phyloP scores from a whole-genome alignment of 2,329 filamentous ascomycete genomes.

The Aspergillus neoniger region DNA sequence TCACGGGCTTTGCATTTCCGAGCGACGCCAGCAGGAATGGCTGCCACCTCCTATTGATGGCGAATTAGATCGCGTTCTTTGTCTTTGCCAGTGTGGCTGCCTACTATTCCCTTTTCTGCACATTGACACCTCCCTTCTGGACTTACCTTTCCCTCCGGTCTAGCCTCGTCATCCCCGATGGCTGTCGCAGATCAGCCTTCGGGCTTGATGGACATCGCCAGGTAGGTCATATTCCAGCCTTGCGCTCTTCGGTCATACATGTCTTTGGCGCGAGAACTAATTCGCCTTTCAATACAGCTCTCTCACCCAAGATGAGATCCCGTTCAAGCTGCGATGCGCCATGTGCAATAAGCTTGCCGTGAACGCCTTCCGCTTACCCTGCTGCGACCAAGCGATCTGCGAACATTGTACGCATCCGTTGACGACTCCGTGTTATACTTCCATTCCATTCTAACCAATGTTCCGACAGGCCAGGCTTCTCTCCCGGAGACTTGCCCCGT shows the following conservation, averaged over 20 bases:
- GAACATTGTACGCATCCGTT: conserved; percentile 69
- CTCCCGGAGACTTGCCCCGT: conserved; percentile 82
- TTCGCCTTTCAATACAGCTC: conserved; percentile 55
- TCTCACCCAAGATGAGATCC: conserved; percentile 78
- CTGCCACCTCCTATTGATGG: conserved; percentile 17
- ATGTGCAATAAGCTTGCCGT: conserved; percentile 88
- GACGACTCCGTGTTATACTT: neutral
- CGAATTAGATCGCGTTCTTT: conserved; percentile 24
- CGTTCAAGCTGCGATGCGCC: conserved; percentile 93
- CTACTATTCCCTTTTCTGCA: neutral
- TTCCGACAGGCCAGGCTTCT: conserved; percentile 67
- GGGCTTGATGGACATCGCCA: conserved; percentile 47
- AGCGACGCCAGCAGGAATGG: conserved; percentile 45
- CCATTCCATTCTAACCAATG: neutral
- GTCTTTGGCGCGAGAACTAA: neutral
- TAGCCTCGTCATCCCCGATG: conserved; percentile 30
- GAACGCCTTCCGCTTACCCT: conserved; percentile 87
- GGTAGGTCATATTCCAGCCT: conserved; percentile 27
- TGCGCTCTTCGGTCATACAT: neutral
- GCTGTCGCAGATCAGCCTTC: conserved; percentile 43
- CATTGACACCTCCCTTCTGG: conserved; percentile 1
- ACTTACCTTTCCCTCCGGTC: conserved; percentile 1
- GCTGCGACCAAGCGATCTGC: conserved; percentile 94
- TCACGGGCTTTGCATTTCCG: conserved; percentile 71
- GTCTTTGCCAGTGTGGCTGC: conserved; percentile 16